Conservation (phyloP, 2,329 filamentous ascomycete species). For the Claviceps sp. region DNA sequence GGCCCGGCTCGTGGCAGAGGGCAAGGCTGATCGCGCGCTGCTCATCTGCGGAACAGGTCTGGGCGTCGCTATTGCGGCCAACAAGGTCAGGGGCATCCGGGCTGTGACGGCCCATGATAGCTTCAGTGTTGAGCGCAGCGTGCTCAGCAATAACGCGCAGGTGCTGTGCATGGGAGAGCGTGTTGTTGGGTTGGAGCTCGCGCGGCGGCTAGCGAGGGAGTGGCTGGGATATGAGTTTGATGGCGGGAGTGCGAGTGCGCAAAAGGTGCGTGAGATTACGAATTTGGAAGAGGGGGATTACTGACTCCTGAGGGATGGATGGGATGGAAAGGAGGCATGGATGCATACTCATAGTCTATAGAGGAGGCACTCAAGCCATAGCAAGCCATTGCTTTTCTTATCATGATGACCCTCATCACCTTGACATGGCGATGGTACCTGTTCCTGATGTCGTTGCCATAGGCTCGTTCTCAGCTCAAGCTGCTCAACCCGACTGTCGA, state of each 20-base stretch:
- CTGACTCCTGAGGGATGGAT: no score
- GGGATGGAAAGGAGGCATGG: background rate
- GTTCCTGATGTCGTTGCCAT: no score
- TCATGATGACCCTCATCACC: no score
- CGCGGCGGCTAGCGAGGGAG: constrained; percentile 62
- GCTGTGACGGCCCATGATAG: constrained; percentile 85
- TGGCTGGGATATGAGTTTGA: constrained; percentile 81
- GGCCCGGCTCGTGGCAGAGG: constrained; percentile 46
- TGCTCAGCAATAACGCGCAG: constrained; percentile 77
- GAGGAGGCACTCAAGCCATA: no score
- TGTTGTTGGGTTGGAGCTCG: constrained; percentile 69
- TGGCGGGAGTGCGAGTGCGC: constrained; percentile 31
- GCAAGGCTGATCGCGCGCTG: constrained; percentile 62
- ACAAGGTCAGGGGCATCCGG: constrained; percentile 72
- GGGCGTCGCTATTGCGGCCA: constrained; percentile 77
- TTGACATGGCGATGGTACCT: no score
- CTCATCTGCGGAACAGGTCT: constrained; percentile 78
- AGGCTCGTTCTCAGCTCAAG: no score
- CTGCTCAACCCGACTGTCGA: no score
- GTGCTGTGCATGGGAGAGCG: constrained; percentile 78
- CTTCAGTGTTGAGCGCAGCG: constrained; percentile 68
- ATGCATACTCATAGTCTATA: no score
- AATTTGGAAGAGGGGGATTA: constrained; percentile 19
- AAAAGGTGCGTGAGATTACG: constrained; percentile 30
- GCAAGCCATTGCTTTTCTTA: no score